Evolutionary conservation across 208 protist species (phyloP).

Genomic region (Leishmania gerbilli): DNA sequence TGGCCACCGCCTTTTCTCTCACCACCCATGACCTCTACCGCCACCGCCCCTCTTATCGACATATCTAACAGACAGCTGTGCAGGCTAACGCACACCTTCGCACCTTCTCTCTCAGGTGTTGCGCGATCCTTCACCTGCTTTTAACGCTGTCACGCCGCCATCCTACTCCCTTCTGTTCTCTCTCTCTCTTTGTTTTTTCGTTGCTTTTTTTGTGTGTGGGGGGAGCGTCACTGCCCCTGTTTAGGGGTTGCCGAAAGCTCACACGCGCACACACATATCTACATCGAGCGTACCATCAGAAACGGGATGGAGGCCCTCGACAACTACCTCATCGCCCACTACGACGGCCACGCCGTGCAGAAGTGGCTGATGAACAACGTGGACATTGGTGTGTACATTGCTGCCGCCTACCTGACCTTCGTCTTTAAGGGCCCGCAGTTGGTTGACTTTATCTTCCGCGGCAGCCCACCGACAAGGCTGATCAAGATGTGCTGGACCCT

Average conservation of each 20-base stretch:
- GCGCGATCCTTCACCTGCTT: neutral
- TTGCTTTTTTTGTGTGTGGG: neutral
- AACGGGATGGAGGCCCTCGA: conserved; percentile 32
- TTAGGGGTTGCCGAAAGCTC: neutral
- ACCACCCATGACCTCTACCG: neutral
- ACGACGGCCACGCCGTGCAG: conserved; percentile 32
- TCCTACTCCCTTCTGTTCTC: neutral
- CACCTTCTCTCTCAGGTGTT: neutral
- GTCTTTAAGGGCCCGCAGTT: conserved; percentile 37
- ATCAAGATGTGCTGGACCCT: conserved; percentile 52
- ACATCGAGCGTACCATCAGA: neutral
- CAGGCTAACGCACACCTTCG: neutral
- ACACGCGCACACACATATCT: neutral
- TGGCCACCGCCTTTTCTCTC: neutral
- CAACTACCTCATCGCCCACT: conserved; percentile 26
- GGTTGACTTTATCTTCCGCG: conserved; percentile 31
- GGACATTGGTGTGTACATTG: conserved; percentile 43
- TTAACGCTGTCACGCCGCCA: too few species aligned
- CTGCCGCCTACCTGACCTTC: conserved; percentile 47
- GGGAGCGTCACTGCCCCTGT: neutral
- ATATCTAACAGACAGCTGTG: neutral
- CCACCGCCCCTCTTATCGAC: neutral
- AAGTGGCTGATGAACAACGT: conserved; percentile 36
- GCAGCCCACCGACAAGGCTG: conserved; percentile 44
- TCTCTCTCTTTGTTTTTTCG: conserved; percentile 2